Percentiles rank a stretch among this genome's conserved stretches.
phyloP scores from a whole-genome alignment of 306 rosid genomes.

The Prunus mume region DNA sequence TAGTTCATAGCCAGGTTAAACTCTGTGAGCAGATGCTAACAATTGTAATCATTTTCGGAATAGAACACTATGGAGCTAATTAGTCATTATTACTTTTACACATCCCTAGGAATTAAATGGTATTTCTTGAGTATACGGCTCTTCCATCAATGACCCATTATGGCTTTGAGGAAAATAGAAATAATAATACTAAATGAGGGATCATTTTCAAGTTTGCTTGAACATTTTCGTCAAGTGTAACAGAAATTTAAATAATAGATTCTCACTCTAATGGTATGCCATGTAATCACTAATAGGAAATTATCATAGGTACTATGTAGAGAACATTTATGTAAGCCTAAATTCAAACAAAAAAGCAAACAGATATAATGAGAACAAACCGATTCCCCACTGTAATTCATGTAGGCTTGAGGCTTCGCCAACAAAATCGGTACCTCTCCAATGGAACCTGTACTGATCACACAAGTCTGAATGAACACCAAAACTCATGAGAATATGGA shows the following conservation, averaged over 20 bases:
- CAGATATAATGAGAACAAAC: slow-evolving; percentile 45
- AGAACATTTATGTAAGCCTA: neutral
- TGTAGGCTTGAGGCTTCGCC: slow-evolving; percentile 90
- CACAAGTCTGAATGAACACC: slow-evolving; percentile 22
- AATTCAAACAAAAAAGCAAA: slow-evolving; percentile 4
- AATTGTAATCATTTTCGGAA: neutral
- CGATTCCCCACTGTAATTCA: slow-evolving; percentile 92
- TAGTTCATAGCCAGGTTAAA: neutral
- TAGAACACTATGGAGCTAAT: neutral
- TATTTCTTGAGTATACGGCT: neutral
- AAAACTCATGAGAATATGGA: slow-evolving; percentile 3
- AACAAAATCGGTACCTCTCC: slow-evolving; percentile 83
- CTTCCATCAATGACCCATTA: neutral
- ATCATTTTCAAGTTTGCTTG: neutral
- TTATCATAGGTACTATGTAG: no score
- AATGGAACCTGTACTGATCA: slow-evolving; percentile 76
- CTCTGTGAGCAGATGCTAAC: neutral
- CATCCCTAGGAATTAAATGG: neutral
- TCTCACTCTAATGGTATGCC: neutral
- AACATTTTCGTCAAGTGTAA: neutral
- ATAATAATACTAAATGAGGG: neutral
- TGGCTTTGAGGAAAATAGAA: neutral
- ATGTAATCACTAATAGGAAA: neutral
- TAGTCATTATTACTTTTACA: slow-evolving; percentile 3
- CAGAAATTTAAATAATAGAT: neutral